Evolutionary conservation across 139 green algal species (phyloP), one percentile per base, ranked within the genome.

Genomic region (Chlorokybus atmophyticus): DNA sequence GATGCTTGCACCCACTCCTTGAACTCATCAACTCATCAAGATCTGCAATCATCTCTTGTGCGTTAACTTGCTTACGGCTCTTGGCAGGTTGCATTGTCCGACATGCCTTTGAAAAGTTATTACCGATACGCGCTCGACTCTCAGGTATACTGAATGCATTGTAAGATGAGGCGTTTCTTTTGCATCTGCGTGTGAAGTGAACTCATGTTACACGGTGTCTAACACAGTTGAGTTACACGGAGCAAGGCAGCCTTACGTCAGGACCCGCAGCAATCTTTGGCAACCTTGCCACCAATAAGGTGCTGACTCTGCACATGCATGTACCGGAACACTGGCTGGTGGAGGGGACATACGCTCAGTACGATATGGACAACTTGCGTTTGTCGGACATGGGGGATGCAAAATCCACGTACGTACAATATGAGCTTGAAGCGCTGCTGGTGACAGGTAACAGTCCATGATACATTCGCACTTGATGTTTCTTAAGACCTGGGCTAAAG

Each of bases 321-420:
- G 72, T 85, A 24, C 90, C 89, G 4, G 83, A 95, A 63, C 47
- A 76, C 0, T 97, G 90, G 90, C 75, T 96, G 59, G 81, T 94
- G n/a, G 81, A 92, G 68, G 68, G 79, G 0, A 64, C 75, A 1
- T 21, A 57, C 1, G 79, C 82, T 5, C 24, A 6, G 52, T 68
- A 85, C 35, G 90, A 98, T 70, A 61, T 94, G 35, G 90, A 98
- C 81, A 96, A 96, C 77, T 66, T 96, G 29, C 59, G 73, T 2
- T 70, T 95, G 57, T 78, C 73, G 30, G 82, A 93, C 40, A 50
- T 93, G 2, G 50, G 51, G 0, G 66, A 75, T 27, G 21, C 39
- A 2, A 5, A 21, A 27, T 4, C 58, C 14, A 68, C 87, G 21
- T 54, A 81, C 27, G 86, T 82, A 1, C 67, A 83, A 50, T 95